phyloP scores from a whole-genome alignment of 1,284 basidiomycete genomes.

The Trametes sp. region DNA sequence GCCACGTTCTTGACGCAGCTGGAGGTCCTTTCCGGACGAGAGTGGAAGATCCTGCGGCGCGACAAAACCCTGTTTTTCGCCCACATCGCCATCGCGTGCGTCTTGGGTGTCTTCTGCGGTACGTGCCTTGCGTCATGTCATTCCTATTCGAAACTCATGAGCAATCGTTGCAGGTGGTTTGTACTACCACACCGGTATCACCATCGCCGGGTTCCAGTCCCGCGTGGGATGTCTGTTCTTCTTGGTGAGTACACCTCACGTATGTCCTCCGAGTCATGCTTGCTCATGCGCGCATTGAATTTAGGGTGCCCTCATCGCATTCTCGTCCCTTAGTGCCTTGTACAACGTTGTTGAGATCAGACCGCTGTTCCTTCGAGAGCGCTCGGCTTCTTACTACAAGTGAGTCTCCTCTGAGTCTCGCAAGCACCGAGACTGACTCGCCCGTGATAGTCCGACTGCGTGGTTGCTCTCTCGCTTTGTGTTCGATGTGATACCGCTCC shows the following conservation, averaged over 20 bases:
- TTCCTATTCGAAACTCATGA: not conserved
- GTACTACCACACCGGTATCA: slow-evolving; percentile 80
- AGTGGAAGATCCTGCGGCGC: slow-evolving; percentile 84
- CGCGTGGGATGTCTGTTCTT: slow-evolving; percentile 92
- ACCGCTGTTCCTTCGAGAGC: slow-evolving; percentile 86
- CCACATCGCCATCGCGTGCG: slow-evolving; percentile 71
- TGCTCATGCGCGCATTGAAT: slow-evolving; percentile 1
- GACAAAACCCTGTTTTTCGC: slow-evolving; percentile 86
- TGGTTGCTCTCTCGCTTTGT: slow-evolving; percentile 87
- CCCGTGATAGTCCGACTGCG: slow-evolving; percentile 68
- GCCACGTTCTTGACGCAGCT: slow-evolving; percentile 89
- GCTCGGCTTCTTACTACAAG: slow-evolving; percentile 84
- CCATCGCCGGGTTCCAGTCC: slow-evolving; percentile 92
- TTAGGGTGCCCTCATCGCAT: slow-evolving; percentile 85
- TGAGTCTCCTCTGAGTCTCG: slow-evolving; percentile 34
- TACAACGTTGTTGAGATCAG: slow-evolving; percentile 86
- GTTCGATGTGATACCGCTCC: slow-evolving; percentile 86
- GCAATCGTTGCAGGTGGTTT: slow-evolving; percentile 65
- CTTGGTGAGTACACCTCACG: slow-evolving; percentile 57
- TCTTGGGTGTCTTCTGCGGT: slow-evolving; percentile 86
- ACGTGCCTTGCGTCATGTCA: slow-evolving; percentile 31
- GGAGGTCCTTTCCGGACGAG: slow-evolving; percentile 77
- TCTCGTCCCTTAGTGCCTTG: slow-evolving; percentile 86
- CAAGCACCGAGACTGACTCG: no score
- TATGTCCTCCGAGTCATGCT: not conserved